Percentiles rank a stretch among this genome's conserved stretches.
These are phyloP conservation scores for Metschnikowia henanensis DNA, from an alignment of 805 yeast species.

Conservation along the genomic window DNA sequence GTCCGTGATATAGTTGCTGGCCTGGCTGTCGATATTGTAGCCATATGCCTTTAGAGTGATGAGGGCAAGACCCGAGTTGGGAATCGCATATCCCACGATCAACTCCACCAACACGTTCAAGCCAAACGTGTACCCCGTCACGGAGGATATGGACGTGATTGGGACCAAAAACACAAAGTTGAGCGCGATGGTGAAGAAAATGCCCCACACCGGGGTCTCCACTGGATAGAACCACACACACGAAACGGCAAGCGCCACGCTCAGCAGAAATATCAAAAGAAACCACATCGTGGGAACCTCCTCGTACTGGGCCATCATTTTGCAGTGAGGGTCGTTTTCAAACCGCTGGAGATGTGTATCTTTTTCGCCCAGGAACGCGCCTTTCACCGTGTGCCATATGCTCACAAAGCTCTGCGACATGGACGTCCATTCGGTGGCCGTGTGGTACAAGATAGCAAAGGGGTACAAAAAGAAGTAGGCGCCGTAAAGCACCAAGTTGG, in stretches of 20 bases:
- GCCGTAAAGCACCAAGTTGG: slow-evolving; percentile 58
- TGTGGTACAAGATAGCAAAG: slow-evolving; percentile 50
- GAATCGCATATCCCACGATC: slow-evolving; percentile 63
- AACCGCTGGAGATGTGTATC: slow-evolving; percentile 15
- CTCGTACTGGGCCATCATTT: slow-evolving; percentile 56
- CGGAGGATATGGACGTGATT: slow-evolving; percentile 58
- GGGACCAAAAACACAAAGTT: slow-evolving; percentile 60
- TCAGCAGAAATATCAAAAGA: slow-evolving; percentile 40
- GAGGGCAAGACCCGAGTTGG: slow-evolving; percentile 64
- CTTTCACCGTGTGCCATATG: slow-evolving; percentile 30
- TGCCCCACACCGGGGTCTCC: slow-evolving; percentile 63
- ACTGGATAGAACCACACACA: slow-evolving; percentile 49
- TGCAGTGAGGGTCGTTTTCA: slow-evolving; percentile 52
- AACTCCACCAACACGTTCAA: slow-evolving; percentile 63
- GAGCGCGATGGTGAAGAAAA: slow-evolving; percentile 56
- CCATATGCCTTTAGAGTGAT: slow-evolving; percentile 56
- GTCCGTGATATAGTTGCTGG: slow-evolving; percentile 49
- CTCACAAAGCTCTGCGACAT: slow-evolving; percentile 39
- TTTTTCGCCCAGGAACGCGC: slow-evolving; percentile 22
- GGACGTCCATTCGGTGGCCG: slow-evolving; percentile 45
- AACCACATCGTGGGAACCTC: slow-evolving; percentile 83
- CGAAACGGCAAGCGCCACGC: slow-evolving; percentile 44
- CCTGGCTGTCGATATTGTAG: slow-evolving; percentile 61
- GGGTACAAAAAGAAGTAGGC: slow-evolving; percentile 57
- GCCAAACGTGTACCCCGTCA: slow-evolving; percentile 60